Evolutionary conservation across 345 rosid species (phyloP), one percentile per base, ranked within the genome.

Genomic region (Rhizophora apiculata): DNA sequence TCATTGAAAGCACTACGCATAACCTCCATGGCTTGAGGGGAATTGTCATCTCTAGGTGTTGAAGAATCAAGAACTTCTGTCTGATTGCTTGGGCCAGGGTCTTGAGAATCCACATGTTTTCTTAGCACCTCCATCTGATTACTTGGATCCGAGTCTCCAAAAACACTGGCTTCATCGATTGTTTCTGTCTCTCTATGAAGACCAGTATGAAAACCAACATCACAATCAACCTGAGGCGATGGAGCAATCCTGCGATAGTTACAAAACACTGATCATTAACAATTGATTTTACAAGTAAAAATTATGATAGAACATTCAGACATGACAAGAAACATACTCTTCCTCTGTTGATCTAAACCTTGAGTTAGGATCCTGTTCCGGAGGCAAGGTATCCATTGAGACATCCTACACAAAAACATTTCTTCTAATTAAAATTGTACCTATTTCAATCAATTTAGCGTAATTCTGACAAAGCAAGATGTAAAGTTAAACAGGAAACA

Each of bases 21-120:
- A 55, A 43, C 75, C 83, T 89, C 98, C 71, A 84, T 64, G 36
- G 82, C 87, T 1, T 88, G 96, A 48, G 82, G 79, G 64, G 85
- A 73, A 74, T 29, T 49, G 18, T 58, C 72, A 4, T 51, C 65
- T 52, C 62, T 71, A 49, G 61, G 32, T 68, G 31, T 68, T 9
- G 61, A 39, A 73, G 61, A 39, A 75, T 49, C 60, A 57, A 64
- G 74, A 64, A 63, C 58, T 74, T 78, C 85, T 32, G 53, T 81
- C 77, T 46, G 78, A 53, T 77, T 72, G 51, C 78, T 74, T n/a
- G 67, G 72, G 75, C 79, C 80, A 76, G 75, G 67, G 60, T 72
- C 75, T 68, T 32, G 64, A 49, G 71, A 58, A 68, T 63, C 62
- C 68, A 39, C 26, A 60, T 31, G 68, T 54, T 27, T 68, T 55